A percentile compares a stretch with the other conserved stretches of the same genome.
Evolutionary conservation across 352 stramenopile genomes (phyloP).

Genomic region (Phytophthora colocasiae): DNA sequence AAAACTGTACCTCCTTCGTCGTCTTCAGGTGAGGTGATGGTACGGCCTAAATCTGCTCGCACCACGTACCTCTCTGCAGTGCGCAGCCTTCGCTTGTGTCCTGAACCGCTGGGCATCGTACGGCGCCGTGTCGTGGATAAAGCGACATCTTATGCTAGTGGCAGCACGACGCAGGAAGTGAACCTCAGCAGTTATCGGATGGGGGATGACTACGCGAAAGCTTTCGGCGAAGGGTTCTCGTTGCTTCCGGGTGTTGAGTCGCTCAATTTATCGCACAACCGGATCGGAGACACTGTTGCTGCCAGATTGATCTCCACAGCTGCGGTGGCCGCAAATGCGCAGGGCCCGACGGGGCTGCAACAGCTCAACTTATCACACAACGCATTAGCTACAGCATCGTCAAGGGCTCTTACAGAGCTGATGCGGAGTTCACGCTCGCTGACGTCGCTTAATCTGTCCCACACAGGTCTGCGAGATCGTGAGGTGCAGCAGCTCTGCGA

Average conservation of each 20-base stretch:
- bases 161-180: constrained; percentile 62
- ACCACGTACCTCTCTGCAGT: constrained; percentile 71
- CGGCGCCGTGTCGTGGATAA: constrained; percentile 60
- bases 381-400: constrained; percentile 43
- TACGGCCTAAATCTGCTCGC: constrained; percentile 56
- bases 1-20: constrained; percentile 23
- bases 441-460: constrained; percentile 68
- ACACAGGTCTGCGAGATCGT: constrained; percentile 67
- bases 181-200: constrained; percentile 79
- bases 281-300: constrained; percentile 67
- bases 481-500: constrained; percentile 78
- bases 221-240: constrained; percentile 68
- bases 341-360: constrained; percentile 42
- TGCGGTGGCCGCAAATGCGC: constrained; percentile 7
- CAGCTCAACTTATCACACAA: constrained; percentile 79
- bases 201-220: constrained; percentile 62
- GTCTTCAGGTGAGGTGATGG: not conserved
- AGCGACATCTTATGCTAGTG: constrained; percentile 45
- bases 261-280: constrained; percentile 78
- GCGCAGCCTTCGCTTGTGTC: constrained; percentile 61
- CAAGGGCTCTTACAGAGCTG: constrained; percentile 48
- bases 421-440: constrained; percentile 58
- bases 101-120: constrained; percentile 75
- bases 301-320: constrained; percentile 58
- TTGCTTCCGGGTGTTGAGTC: constrained; percentile 70